Evolutionary conservation across 495 filamentous ascomycete genomes (phyloP).

Genomic region (Penicillium chermesinum): DNA sequence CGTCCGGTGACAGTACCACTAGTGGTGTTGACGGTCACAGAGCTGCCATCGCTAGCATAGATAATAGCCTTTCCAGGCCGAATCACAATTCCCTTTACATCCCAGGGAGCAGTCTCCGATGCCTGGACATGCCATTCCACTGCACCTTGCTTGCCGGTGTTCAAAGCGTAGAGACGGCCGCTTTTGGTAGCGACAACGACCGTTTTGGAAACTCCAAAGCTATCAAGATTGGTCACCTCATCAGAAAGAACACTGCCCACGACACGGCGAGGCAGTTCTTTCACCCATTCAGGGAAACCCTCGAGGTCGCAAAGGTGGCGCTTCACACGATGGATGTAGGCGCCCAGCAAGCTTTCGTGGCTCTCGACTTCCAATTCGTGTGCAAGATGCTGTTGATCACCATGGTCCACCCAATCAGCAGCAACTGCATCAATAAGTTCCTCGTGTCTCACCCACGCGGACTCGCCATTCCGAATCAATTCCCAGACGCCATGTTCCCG

Average conservation of each 20-base stretch:
- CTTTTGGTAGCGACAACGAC: conserved; percentile 74
- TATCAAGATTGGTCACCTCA: conserved; percentile 61
- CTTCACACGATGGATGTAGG: conserved; percentile 82
- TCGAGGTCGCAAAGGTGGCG: conserved; percentile 77
- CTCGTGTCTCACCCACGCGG: conserved; percentile 77
- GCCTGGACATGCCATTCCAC: conserved; percentile 70
- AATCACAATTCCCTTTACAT: conserved; percentile 62
- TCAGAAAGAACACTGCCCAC: conserved; percentile 60
- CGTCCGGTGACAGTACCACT: conserved; percentile 51
- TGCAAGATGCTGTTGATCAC: conserved; percentile 64
- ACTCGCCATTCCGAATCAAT: conserved; percentile 74
- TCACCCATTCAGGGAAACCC: conserved; percentile 69
- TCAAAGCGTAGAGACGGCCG: conserved; percentile 73
- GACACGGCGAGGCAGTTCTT: conserved; percentile 58
- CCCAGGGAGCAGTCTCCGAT: conserved; percentile 55
- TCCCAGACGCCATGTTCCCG: conserved; percentile 75
- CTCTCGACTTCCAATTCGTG: conserved; percentile 80
- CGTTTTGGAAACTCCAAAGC: conserved; percentile 83
- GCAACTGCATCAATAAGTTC: conserved; percentile 68
- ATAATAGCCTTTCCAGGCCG: conserved; percentile 55
- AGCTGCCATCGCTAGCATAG: conserved; percentile 52
- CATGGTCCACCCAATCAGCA: conserved; percentile 70
- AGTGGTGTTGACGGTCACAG: conserved; percentile 50
- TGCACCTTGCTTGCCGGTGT: conserved; percentile 67
- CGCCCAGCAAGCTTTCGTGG: conserved; percentile 68